A percentile compares a stretch with the other conserved stretches of the same genome.
These are phyloP conservation scores for Trypanosoma mega DNA, from an alignment of 208 protist genomes.

Conservation along the genomic window DNA sequence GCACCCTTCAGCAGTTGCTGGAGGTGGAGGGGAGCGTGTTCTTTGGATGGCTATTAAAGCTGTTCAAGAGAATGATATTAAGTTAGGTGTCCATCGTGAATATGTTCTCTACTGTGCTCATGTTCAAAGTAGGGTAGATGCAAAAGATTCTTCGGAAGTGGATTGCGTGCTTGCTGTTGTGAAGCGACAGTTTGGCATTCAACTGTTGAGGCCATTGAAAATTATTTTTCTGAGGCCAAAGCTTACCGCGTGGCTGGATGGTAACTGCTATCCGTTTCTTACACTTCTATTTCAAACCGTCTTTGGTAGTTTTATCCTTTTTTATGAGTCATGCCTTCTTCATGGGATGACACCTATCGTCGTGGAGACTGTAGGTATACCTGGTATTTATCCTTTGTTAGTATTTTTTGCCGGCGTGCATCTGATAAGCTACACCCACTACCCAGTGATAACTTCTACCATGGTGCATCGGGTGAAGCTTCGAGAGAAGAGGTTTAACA, in stretches of 20 bases:
- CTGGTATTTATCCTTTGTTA: constrained; percentile 94
- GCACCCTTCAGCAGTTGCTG: constrained; percentile 88
- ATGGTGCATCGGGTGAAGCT: constrained; percentile 71
- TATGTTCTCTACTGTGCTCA: constrained; percentile 65
- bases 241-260: constrained; percentile 63
- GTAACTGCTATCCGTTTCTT: constrained; percentile 65
- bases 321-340: constrained; percentile 84
- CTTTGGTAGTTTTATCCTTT: constrained; percentile 82
- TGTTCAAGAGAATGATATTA: constrained; percentile 52
- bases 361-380: constrained; percentile 96
- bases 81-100: constrained; percentile 31
- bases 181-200: constrained; percentile 71
- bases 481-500: constrained; percentile 70
- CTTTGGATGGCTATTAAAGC: constrained; percentile 89
- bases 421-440: constrained; percentile 97
- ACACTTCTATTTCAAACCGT: constrained; percentile 95
- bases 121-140: constrained; percentile 26
- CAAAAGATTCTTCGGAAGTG: constrained; percentile 10
- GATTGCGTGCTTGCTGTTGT: constrained; percentile 31
- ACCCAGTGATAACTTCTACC: constrained; percentile 94
- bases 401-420: constrained; percentile 66
- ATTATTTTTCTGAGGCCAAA: constrained; percentile 61
- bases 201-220: constrained; percentile 40
- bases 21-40: constrained; percentile 97
- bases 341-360: constrained; percentile 50